These are phyloP conservation scores for Scedosporium dehoogii DNA, from an alignment of 2,329 filamentous ascomycete genomes.

Conservation along the genomic window DNA sequence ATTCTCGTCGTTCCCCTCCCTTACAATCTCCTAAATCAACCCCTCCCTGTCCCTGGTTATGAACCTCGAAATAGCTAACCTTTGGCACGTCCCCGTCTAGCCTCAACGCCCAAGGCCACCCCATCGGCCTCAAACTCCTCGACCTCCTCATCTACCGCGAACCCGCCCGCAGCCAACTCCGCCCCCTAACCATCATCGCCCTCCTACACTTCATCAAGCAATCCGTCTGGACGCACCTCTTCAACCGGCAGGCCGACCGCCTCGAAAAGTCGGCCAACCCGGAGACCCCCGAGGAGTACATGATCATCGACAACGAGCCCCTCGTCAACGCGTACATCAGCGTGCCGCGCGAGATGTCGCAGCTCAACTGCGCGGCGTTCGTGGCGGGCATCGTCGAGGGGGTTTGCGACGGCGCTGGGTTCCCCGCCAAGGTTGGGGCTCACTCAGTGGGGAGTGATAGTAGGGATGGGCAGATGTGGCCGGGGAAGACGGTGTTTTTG, in stretches of 20 bases:
- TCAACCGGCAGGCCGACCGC: slow-evolving; percentile 80
- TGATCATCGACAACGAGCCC: slow-evolving; percentile 98
- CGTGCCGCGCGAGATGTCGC: slow-evolving; percentile 89
- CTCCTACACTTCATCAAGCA: slow-evolving; percentile 94
- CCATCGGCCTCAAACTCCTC: slow-evolving; percentile 85
- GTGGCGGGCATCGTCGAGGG: slow-evolving; percentile 94
- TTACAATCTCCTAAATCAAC: background rate
- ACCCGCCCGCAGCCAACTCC: slow-evolving; percentile 56
- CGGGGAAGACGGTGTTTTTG: slow-evolving; percentile 89
- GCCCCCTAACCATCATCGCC: slow-evolving; percentile 79
- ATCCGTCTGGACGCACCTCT: slow-evolving; percentile 84
- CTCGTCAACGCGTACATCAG: slow-evolving; percentile 90
- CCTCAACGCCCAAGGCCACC: slow-evolving; percentile 84
- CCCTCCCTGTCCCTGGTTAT: slow-evolving; percentile 3
- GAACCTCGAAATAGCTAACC: slow-evolving; percentile 1
- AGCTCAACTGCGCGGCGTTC: slow-evolving; percentile 92
- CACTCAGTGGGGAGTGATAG: slow-evolving; percentile 56
- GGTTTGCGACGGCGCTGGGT: slow-evolving; percentile 85
- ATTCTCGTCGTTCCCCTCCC: background rate
- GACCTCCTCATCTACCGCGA: slow-evolving; percentile 88
- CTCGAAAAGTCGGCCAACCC: slow-evolving; percentile 81
- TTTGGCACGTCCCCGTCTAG: slow-evolving; percentile 31
- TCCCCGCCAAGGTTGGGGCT: slow-evolving; percentile 79
- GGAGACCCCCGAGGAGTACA: slow-evolving; percentile 86
- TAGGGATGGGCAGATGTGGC: slow-evolving; percentile 75